Evolutionary conservation across 768 basidiomycete species (phyloP).

Genomic region (Lentinula raphanica): DNA sequence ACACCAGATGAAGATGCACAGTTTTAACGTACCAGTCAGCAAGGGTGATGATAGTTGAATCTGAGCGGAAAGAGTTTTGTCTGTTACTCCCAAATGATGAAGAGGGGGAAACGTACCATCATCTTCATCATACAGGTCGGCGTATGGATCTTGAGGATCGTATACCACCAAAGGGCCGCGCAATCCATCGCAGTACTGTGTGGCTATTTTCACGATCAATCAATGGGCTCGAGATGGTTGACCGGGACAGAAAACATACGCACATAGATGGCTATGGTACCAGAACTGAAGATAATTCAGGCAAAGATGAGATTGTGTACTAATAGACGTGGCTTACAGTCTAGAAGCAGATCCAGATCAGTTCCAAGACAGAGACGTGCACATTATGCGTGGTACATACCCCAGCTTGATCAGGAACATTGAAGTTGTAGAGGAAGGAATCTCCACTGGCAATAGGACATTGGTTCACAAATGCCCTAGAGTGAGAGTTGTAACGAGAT

Average conservation of each 20-base stretch:
- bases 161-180: conserved; percentile 30
- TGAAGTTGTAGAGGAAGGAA: conserved; percentile 28
- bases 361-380: background rate
- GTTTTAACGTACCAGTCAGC: conserved; percentile 28
- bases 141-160: conserved; percentile 31
- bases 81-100: too few species aligned
- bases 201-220: background rate
- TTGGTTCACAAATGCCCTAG: conserved; percentile 22
- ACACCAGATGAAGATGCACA: background rate
- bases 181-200: conserved; percentile 37
- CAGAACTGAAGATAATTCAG: background rate
- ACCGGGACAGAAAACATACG: background rate
- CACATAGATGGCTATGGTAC: background rate
- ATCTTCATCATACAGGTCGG: conserved; percentile 18
- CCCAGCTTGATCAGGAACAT: conserved; percentile 27
- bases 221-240: background rate
- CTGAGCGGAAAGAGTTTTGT: background rate
- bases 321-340: background rate
- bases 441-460: conserved; percentile 26
- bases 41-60: conserved; percentile 26
- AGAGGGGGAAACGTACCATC: conserved; percentile 25
- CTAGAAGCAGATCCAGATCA: background rate
- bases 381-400: conserved; percentile 12
- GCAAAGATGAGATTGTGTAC: background rate
- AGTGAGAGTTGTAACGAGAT: conserved; percentile 11